Percentiles rank a stretch among this genome's conserved stretches.
These are phyloP conservation scores for Lipomyces mesembrius DNA, from an alignment of 805 yeast genomes.

Conservation along the genomic window DNA sequence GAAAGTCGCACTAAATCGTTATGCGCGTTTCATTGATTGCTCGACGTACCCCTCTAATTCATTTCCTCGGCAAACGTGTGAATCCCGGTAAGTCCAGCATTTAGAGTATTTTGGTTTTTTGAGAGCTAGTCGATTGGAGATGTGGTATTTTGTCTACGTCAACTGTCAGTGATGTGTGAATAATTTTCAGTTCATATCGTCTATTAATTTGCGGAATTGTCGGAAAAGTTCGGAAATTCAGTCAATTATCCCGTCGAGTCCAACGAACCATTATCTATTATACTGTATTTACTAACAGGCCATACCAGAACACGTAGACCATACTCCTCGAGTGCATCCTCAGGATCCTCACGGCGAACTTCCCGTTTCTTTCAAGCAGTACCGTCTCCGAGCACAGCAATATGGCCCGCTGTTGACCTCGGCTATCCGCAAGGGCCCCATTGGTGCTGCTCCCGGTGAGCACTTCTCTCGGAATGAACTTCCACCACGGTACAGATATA, in stretches of 20 bases:
- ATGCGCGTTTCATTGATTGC: constrained; percentile 44
- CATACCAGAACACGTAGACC: constrained; percentile 44
- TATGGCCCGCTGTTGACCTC: constrained; percentile 45
- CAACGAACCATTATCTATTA: constrained; percentile 32
- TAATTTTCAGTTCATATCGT: background rate
- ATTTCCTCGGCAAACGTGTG: constrained; percentile 79
- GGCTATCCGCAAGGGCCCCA: constrained; percentile 27
- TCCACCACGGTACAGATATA: constrained; percentile 75
- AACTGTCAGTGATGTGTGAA: background rate
- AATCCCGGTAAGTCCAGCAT: constrained; percentile 50
- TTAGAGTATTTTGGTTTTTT: background rate
- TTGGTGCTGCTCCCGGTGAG: constrained; percentile 41
- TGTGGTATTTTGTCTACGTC: background rate
- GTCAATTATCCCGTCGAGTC: background rate
- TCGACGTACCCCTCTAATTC: constrained; percentile 65
- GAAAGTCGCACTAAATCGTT: background rate
- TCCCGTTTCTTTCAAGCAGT: constrained; percentile 47
- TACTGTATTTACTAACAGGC: constrained; percentile 25
- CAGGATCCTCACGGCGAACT: constrained; percentile 49
- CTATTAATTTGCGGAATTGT: background rate
- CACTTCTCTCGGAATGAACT: constrained; percentile 61
- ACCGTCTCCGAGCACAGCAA: constrained; percentile 44
- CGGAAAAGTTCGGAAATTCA: background rate
- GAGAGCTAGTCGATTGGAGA: background rate
- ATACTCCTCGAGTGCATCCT: constrained; percentile 51